Percentiles rank a stretch among this genome's conserved stretches.
Conservation (phyloP, 768 basidiomycete genomes). For the Coprinopsis sp. region DNA sequence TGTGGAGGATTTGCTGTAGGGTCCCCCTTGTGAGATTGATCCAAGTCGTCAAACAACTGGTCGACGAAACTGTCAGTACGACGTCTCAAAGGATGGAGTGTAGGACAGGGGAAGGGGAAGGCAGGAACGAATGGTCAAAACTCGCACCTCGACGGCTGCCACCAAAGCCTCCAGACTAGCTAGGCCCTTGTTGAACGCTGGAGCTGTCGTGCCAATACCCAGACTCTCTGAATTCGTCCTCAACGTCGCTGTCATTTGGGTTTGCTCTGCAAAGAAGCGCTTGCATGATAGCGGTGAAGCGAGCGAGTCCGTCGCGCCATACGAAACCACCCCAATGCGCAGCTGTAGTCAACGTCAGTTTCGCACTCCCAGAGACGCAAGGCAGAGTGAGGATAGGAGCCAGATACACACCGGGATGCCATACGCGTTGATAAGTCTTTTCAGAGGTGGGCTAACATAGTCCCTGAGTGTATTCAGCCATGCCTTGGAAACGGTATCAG, state of each 20-base stretch:
- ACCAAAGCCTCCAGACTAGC: constrained; percentile 69
- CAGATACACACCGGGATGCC: background rate
- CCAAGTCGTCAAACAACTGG: constrained; percentile 42
- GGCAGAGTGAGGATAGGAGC: background rate
- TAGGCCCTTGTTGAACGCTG: constrained; percentile 37
- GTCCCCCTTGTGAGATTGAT: constrained; percentile 2
- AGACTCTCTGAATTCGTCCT: background rate
- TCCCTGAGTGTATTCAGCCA: constrained; percentile 44
- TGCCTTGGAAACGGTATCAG: constrained; percentile 46
- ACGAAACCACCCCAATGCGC: constrained; percentile 7
- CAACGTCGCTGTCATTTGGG: background rate
- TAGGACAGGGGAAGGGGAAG: background rate
- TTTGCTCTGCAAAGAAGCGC: constrained; percentile 9
- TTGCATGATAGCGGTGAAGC: constrained; percentile 8
- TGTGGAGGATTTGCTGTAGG: constrained; percentile 3
- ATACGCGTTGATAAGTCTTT: background rate
- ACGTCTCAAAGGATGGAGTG: background rate
- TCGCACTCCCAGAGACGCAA: background rate
- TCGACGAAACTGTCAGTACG: background rate
- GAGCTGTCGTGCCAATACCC: background rate
- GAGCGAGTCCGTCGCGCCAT: constrained; percentile 5
- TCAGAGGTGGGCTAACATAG: constrained; percentile 47
- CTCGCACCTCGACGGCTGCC: constrained; percentile 60
- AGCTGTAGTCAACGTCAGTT: background rate
- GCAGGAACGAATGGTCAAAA: background rate